Conservation (phyloP, 192 early-diverging fungal genomes). For the Linnemannia zychae region DNA sequence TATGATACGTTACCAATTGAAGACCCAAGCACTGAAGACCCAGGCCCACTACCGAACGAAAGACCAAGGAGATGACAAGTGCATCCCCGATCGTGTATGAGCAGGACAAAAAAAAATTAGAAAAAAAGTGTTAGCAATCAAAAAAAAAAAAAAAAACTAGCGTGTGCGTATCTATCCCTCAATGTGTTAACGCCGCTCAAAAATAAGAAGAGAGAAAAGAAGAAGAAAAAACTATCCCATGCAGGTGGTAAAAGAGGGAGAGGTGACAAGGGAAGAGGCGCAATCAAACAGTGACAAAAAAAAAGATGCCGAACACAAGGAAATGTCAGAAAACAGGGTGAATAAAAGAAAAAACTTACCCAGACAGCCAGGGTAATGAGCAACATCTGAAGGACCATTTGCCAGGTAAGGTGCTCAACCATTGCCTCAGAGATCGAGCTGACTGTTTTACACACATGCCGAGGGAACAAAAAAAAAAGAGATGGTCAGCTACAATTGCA, state of each 20-base stretch:
- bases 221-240: not conserved
- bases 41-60: constrained; percentile 25
- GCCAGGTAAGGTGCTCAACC: constrained; percentile 29
- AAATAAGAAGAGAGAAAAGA: not conserved
- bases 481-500: not conserved
- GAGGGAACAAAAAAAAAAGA: not conserved
- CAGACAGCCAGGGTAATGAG: constrained; percentile 42
- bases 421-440: constrained; percentile 42
- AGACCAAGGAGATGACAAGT: not conserved
- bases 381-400: constrained; percentile 32
- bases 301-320: not conserved
- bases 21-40: constrained; percentile 37
- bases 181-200: not conserved
- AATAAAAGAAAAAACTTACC: constrained; percentile 21
- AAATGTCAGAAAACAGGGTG: not conserved
- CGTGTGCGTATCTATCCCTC: not conserved
- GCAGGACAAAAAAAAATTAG: not conserved
- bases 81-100: not conserved
- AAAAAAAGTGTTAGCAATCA: not conserved
- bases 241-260: not conserved
- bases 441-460: not conserved
- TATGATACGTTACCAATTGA: constrained; percentile 26
- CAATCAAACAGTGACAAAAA: not conserved
- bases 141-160: not conserved
- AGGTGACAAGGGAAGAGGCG: constrained; percentile 1